Conservation (phyloP, 768 basidiomycete species). For the Mycena sanguinolenta region DNA sequence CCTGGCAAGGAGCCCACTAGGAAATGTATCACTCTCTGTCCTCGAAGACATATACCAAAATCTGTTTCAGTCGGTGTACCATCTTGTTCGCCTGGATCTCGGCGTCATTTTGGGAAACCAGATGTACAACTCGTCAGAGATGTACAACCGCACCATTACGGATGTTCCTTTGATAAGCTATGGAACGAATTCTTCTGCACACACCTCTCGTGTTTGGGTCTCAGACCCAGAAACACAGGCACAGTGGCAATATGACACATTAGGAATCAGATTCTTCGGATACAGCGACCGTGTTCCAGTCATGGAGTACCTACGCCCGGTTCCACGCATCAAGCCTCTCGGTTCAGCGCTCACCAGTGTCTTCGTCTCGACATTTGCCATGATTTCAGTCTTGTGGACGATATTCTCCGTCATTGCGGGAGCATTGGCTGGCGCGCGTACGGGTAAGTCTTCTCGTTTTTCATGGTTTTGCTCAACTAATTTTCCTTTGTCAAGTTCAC, state of each 20-base stretch:
- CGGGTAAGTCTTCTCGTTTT: not conserved
- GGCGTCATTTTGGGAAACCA: constrained; percentile 5
- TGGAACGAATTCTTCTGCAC: too few relatives aligned
- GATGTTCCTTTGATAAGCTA: too few relatives aligned
- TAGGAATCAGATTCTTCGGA: too few relatives aligned
- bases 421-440: not conserved
- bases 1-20: too few relatives aligned
- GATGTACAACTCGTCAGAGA: not conserved
- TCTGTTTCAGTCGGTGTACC: not conserved
- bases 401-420: not conserved
- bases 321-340: not conserved
- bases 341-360: not conserved
- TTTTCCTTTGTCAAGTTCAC: too few relatives aligned
- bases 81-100: not conserved
- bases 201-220: too few relatives aligned
- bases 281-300: not conserved
- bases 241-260: too few relatives aligned
- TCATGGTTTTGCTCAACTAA: too few relatives aligned
- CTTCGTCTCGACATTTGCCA: too few relatives aligned
- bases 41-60: not conserved
- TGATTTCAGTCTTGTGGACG: not conserved
- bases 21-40: too few relatives aligned
- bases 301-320: not conserved
- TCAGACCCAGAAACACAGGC: too few relatives aligned
- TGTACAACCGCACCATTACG: not conserved